A percentile compares a stretch with the other conserved stretches of the same genome.
phyloP scores from a whole-genome alignment of 2,329 filamentous ascomycete genomes.

The Exophiala sp. region DNA sequence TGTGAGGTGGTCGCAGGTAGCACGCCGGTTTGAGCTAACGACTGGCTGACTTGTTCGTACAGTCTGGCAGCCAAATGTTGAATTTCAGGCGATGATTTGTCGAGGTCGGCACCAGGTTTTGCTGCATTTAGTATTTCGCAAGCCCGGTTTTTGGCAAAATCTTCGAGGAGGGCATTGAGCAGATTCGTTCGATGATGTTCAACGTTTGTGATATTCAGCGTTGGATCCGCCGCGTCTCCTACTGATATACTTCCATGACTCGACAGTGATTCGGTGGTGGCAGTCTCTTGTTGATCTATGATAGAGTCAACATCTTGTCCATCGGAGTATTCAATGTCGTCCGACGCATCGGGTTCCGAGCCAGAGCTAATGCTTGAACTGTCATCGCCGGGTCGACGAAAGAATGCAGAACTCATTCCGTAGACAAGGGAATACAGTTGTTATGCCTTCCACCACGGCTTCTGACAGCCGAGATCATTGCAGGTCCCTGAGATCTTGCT shows the following conservation, averaged over 20 bases:
- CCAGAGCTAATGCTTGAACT: conserved; percentile 19
- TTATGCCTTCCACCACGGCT: background rate
- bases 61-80: conserved; percentile 41
- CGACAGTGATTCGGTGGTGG: conserved; percentile 24
- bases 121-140: conserved; percentile 42
- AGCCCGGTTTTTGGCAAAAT: conserved; percentile 43
- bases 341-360: conserved; percentile 10
- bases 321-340: conserved; percentile 1
- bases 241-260: conserved; percentile 21
- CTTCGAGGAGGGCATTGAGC: conserved; percentile 44
- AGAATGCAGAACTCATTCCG: conserved; percentile 24
- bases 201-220: conserved; percentile 2
- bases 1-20: conserved; percentile 39
- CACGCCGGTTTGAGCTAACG: conserved; percentile 41
- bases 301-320: conserved; percentile 1
- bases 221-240: conserved; percentile 13
- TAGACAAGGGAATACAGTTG: background rate
- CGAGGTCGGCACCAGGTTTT: conserved; percentile 37
- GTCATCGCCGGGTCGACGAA: conserved; percentile 21
- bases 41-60: conserved; percentile 41
- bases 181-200: conserved; percentile 33
- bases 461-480: too few species aligned
- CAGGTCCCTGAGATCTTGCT: too few species aligned
- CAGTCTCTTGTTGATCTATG: conserved; percentile 10
- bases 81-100: conserved; percentile 41